Evolutionary conservation across 192 early-diverging fungal genomes (phyloP), one percentile per base, ranked within the genome.

Genomic region (Linnemannia hyalina): DNA sequence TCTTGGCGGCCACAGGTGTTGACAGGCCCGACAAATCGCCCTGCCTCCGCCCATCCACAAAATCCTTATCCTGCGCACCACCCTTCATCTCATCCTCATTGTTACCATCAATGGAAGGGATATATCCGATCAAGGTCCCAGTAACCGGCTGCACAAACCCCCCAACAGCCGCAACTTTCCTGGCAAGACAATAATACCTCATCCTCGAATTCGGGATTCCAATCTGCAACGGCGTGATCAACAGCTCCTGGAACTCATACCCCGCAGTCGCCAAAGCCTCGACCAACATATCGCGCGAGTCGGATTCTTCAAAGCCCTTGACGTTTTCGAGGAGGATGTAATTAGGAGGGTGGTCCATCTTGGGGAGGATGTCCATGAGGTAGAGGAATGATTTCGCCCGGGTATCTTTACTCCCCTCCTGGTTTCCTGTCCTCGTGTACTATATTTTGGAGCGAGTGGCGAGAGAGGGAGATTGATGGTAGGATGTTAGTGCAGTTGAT

Each of bases 301-400:
- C 83, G 7, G 80, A 87, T 87, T 91, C 91, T 74, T 97, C 96
- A 74, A 97, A 96, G 4, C 95, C 95, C 57, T 94, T 93, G 42
- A 97, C 96, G 87, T 97, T 96, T 82, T 97, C 96, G 32, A 97
- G 87, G 29, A 97, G 83, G 68, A 97, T 80, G 42, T 93, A 94
- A 36, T 80, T 90, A 1, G 95, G 96, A 46, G 86, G 88, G 46
- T 90, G 73, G 7, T 85, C 68, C 70, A 96, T 90, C 54, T 89
- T 90, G 20, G 80, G 89, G 10, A 97, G 78, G 20, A 95, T 88
- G 38, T 94, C 88, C 80, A 96, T 89, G 15, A 97, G 77, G 52
- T 94, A 93, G 15, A 97, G 89, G 77, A 96, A 96, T 57, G 93
- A 94, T 75, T 94, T 94, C 7, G 96, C 91, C 1, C 96, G 91